These are phyloP conservation scores for Silene noctiflora DNA, from an alignment of 179 eudicot genomes.

Conservation along the genomic window DNA sequence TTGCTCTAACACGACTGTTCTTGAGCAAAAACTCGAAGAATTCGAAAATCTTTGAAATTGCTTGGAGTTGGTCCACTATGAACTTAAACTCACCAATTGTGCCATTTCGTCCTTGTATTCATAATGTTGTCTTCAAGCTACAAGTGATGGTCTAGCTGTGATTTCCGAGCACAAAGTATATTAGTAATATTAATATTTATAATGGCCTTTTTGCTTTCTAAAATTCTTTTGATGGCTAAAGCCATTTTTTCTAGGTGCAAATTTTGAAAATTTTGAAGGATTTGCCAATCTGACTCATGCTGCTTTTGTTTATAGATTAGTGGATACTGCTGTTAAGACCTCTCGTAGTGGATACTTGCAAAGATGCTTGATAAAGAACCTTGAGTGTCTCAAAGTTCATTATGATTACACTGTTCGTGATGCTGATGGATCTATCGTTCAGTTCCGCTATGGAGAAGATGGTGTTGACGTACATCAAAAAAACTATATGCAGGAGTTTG, in stretches of 20 bases:
- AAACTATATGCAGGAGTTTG: slow-evolving; percentile 74
- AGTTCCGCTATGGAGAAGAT: slow-evolving; percentile 95
- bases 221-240: slow-evolving; percentile 6
- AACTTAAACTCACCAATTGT: neutral
- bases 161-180: neutral
- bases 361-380: slow-evolving; percentile 86
- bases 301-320: slow-evolving; percentile 51
- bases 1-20: neutral
- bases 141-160: neutral
- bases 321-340: slow-evolving; percentile 98
- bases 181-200: neutral
- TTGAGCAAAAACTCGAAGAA: neutral
- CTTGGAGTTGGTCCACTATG: neutral
- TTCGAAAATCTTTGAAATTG: neutral
- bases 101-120: neutral
- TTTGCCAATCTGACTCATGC: neutral
- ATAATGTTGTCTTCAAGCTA: too few species aligned
- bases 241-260: neutral
- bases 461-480: slow-evolving; percentile 92
- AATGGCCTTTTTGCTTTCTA: neutral
- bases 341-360: slow-evolving; percentile 99
- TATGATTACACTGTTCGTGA: slow-evolving; percentile 98
- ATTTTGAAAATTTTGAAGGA: neutral
- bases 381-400: slow-evolving; percentile 82
- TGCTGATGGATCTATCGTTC: slow-evolving; percentile 94